These are phyloP conservation scores for Cicer cuneatum DNA, from an alignment of 306 rosid species.

Conservation along the genomic window DNA sequence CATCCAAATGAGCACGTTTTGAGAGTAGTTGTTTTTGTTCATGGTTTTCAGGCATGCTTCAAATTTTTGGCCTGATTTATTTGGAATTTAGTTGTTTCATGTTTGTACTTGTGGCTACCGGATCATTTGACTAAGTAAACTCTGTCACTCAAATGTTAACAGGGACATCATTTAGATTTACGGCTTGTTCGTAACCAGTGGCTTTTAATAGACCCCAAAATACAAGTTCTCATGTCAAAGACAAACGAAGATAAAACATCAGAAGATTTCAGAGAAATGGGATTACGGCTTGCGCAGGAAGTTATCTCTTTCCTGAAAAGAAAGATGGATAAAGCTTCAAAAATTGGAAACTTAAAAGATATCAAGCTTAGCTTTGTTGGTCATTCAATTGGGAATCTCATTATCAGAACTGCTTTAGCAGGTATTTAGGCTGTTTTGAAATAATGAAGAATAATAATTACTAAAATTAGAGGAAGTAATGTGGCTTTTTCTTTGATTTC, in stretches of 20 bases:
- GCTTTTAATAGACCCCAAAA: conserved; percentile 92
- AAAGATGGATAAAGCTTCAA: conserved; percentile 82
- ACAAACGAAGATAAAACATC: conserved; percentile 90
- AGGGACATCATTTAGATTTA: conserved; percentile 98
- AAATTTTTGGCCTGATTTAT: conserved; percentile 16
- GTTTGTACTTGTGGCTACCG: too few relatives aligned
- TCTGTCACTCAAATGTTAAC: conserved; percentile 40
- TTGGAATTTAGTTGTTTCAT: too few relatives aligned
- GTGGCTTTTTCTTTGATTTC: conserved; percentile 44
- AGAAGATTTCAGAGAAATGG: conserved; percentile 96
- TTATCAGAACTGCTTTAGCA: conserved; percentile 85
- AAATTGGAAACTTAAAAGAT: conserved; percentile 61
- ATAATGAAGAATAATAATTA: not conserved
- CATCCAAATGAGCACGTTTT: conserved; percentile 60
- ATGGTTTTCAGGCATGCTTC: conserved; percentile 93
- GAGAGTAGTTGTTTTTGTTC: conserved; percentile 86
- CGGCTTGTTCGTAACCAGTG: conserved; percentile 96
- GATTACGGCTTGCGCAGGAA: conserved; percentile 88
- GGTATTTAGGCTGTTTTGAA: conserved; percentile 54
- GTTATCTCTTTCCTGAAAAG: conserved; percentile 77
- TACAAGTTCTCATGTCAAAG: conserved; percentile 89
- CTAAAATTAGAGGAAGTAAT: conserved; percentile 18
- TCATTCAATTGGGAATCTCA: conserved; percentile 95
- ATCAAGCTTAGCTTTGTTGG: conserved; percentile 94
- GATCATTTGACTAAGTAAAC: conserved; percentile 24